Evolutionary conservation across 164 flowering plant genomes (phyloP).

Genomic region (Taxillus chinensis): DNA sequence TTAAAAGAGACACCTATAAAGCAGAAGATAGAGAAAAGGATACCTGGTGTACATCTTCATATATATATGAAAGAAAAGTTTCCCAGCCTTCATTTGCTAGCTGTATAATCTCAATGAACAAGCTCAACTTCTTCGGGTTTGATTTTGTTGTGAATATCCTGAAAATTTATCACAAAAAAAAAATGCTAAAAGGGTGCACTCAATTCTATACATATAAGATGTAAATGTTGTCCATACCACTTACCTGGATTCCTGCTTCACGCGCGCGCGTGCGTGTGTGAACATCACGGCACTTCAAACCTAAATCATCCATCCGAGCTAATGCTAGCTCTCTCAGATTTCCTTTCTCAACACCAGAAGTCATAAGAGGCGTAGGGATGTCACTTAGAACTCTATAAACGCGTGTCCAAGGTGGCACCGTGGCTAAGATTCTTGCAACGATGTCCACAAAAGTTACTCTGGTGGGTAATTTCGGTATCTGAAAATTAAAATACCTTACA

Average conservation of each 20-base stretch:
- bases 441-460: constrained; percentile 96
- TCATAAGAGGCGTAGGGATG: constrained; percentile 97
- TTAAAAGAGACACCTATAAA: no score
- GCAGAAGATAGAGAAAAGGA: no score
- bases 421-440: constrained; percentile 81
- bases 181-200: constrained; percentile 1
- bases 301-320: constrained; percentile 95
- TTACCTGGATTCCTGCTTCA: constrained; percentile 98
- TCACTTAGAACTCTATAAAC: constrained; percentile 97
- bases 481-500: constrained; percentile 6
- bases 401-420: constrained; percentile 99
- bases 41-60: constrained; percentile 95
- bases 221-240: not conserved
- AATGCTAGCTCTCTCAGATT: constrained; percentile 91
- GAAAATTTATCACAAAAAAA: constrained; percentile 9
- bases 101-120: constrained; percentile 88
- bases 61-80: constrained; percentile 92
- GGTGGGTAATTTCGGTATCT: constrained; percentile 98
- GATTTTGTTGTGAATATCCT: constrained; percentile 95
- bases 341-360: constrained; percentile 99
- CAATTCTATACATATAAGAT: not conserved
- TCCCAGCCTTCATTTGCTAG: constrained; percentile 99
- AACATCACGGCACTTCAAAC: constrained; percentile 97
- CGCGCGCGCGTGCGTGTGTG: no score
- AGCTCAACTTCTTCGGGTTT: constrained; percentile 94